Evolutionary conservation across 2,329 filamentous ascomycete genomes (phyloP).

Genomic region (Fonsecaea erecta): DNA sequence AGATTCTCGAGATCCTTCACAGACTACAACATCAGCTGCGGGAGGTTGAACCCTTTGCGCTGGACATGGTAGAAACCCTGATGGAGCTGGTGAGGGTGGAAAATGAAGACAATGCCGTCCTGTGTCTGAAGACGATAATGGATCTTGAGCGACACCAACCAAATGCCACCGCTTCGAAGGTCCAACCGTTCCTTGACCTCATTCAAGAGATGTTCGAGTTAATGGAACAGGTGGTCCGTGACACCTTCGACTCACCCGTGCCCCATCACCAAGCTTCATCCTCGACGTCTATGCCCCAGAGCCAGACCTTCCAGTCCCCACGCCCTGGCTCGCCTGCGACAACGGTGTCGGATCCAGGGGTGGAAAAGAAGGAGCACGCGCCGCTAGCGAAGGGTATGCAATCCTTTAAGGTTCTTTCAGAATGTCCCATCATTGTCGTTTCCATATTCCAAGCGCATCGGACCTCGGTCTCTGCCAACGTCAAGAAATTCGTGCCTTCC

Average conservation of each 20-base stretch:
- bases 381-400: constrained; percentile 92
- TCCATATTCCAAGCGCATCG: constrained; percentile 96
- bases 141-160: constrained; percentile 93
- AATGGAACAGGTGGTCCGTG: constrained; percentile 91
- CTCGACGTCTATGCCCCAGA: constrained; percentile 56
- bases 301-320: constrained; percentile 80
- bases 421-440: constrained; percentile 98
- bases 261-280: constrained; percentile 42
- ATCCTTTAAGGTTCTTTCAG: constrained; percentile 96
- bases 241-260: constrained; percentile 84
- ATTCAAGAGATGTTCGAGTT: constrained; percentile 96
- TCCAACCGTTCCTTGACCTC: constrained; percentile 85
- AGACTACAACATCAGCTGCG: constrained; percentile 75
- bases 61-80: constrained; percentile 85
- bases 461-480: constrained; percentile 76
- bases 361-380: constrained; percentile 80
- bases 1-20: constrained; percentile 91
- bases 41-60: constrained; percentile 87
- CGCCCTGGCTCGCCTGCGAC: constrained; percentile 87
- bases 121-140: constrained; percentile 97
- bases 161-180: constrained; percentile 77
- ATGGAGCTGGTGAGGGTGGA: constrained; percentile 87
- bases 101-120: constrained; percentile 98
- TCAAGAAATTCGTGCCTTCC: constrained; percentile 87
- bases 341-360: constrained; percentile 74